These are phyloP conservation scores for Firmiana major DNA, from an alignment of 345 rosid species.

Conservation along the genomic window DNA sequence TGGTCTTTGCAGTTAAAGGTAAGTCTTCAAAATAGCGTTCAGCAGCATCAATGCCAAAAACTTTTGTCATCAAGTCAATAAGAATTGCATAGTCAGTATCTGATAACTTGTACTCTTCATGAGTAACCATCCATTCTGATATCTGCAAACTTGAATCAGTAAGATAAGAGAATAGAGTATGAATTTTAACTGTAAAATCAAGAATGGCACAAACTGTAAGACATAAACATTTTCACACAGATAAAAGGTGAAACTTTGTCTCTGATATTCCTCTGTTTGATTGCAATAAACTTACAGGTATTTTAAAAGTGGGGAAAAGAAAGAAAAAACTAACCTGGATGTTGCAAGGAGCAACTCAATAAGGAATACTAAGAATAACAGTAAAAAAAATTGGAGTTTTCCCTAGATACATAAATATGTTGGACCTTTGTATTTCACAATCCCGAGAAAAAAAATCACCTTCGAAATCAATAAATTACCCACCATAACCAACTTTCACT, in stretches of 20 bases:
- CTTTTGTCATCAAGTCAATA: constrained; percentile 80
- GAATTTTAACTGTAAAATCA: constrained; percentile 7
- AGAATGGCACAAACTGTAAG: neutral
- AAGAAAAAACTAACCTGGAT: constrained; percentile 1
- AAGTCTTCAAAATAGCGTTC: constrained; percentile 83
- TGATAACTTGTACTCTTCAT: constrained; percentile 49
- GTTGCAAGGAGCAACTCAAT: neutral
- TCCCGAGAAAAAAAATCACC: neutral
- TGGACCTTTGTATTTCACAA: neutral
- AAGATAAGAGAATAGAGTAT: constrained; percentile 9
- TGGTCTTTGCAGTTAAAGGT: constrained; percentile 45
- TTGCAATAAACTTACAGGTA: neutral
- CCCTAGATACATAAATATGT: neutral
- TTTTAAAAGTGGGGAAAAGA: neutral
- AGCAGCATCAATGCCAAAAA: constrained; percentile 86
- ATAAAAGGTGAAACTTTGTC: neutral
- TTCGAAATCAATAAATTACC: neutral
- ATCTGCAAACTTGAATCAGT: constrained; percentile 41
- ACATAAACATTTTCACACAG: neutral
- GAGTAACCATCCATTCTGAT: constrained; percentile 80
- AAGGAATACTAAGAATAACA: neutral
- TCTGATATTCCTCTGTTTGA: neutral
- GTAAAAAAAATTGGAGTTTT: neutral
- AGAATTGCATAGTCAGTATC: constrained; percentile 67
- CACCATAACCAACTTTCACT: neutral